Conservation (phyloP, 176 grass and related monocot genomes). For the Oryza glaberrima region DNA sequence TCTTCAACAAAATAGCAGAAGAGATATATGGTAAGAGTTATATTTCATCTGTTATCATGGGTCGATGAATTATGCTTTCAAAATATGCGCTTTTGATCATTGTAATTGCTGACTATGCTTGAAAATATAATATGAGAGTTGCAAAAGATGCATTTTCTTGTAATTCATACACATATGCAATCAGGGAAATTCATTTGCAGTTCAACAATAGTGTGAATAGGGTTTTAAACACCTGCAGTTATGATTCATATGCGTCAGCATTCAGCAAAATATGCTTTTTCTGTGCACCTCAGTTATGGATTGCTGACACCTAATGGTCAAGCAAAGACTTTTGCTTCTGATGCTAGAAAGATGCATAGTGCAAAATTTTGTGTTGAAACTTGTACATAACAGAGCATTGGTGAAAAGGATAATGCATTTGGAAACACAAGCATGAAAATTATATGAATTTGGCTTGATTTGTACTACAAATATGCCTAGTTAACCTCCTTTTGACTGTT, state of each 20-base stretch:
- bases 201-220: conserved; percentile 10
- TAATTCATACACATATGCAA: conserved; percentile 17
- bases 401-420: neutral
- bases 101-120: conserved; percentile 7
- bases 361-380: neutral
- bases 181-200: neutral
- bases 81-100: conserved; percentile 13
- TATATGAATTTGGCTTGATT: neutral
- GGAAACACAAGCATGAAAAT: neutral
- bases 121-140: conserved; percentile 19
- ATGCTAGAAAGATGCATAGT: neutral
- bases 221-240: conserved; percentile 13
- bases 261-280: conserved; percentile 13
- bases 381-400: conserved; percentile 19
- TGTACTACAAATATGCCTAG: conserved; percentile 4
- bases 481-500: conserved; percentile 10
- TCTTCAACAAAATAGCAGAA: conserved; percentile 63
- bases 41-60: neutral
- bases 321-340: neutral
- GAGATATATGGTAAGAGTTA: conserved; percentile 66
- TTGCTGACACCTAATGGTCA: conserved; percentile 7
- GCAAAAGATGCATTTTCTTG: conserved; percentile 17
- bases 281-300: conserved; percentile 20
- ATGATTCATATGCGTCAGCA: neutral
- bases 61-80: neutral